Percentiles rank a stretch among this genome's conserved stretches.
These are phyloP conservation scores for Aspergillus sp. DNA, from an alignment of 2,329 filamentous ascomycete genomes.

Conservation along the genomic window DNA sequence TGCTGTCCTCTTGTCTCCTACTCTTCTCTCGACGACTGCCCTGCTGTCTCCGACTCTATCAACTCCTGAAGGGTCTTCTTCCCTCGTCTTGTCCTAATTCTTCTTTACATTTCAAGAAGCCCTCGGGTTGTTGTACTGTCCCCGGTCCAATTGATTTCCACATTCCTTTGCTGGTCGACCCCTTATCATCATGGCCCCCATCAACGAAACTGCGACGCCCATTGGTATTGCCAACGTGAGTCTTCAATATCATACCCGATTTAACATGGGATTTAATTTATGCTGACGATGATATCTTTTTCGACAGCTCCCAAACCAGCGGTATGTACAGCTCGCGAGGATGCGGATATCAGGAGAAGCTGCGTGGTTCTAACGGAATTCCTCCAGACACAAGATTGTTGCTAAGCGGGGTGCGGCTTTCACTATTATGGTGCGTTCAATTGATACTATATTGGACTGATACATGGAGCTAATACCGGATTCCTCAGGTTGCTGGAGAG, in stretches of 20 bases:
- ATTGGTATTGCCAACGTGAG: constrained; percentile 74
- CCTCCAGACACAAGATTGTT: constrained; percentile 66
- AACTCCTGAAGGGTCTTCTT: constrained; percentile 3
- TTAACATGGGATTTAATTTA: neutral
- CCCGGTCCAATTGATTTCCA: constrained; percentile 17
- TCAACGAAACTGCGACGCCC: constrained; percentile 60
- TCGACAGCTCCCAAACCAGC: constrained; percentile 65
- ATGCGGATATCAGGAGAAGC: neutral
- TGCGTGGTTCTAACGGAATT: constrained; percentile 11
- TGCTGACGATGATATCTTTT: constrained; percentile 32
- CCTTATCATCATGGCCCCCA: constrained; percentile 53
- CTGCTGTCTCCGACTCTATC: neutral
- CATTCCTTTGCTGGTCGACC: constrained; percentile 14
- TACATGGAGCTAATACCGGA: constrained; percentile 24
- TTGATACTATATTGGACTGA: neutral
- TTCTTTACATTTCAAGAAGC: neutral
- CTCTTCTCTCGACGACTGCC: constrained; percentile 1
- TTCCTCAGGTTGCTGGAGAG: constrained; percentile 84
- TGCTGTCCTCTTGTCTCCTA: constrained; percentile 5
- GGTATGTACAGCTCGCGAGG: constrained; percentile 48
- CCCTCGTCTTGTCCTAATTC: neutral
- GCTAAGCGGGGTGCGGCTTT: constrained; percentile 91
- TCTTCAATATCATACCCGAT: constrained; percentile 22
- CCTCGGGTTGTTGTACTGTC: constrained; percentile 11
- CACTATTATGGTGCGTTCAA: constrained; percentile 85